Evolutionary conservation across 164 flowering plant species (phyloP), one percentile per base, ranked within the genome.

Genomic region (Dillenia turbinata): DNA sequence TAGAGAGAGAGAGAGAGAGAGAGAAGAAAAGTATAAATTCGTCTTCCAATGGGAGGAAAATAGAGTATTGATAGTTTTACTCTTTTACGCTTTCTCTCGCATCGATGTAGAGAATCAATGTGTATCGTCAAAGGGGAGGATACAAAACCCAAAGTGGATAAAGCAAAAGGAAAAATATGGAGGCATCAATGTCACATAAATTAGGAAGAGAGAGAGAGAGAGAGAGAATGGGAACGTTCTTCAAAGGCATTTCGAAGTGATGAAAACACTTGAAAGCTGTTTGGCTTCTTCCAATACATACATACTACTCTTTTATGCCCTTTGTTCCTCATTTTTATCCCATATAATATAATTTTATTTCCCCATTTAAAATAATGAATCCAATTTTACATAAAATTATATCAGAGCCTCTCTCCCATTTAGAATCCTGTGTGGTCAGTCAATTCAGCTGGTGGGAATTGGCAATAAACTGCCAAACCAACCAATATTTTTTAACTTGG

Each of bases 31-130:
- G 60, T 22, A 59, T 56, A 52, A 24, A 47, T 50, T 73, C 67
- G 64, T 46, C 68, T 49, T 24, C 66, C 71, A 59, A 59, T 59
- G 53, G 61, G 50, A 52, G 49, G 45, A 6, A 56, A 59, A 43
- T 62, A 50, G 66, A 22, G 49, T 49, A 45, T 46, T 59, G 9
- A 13, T 26, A 9, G 7, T 54, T 49, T 16, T 9, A 43, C 17
- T 5, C 45, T 60, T 77, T 71, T 73, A 62, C 63, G 64, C 81
- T 77, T 77, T 77, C 81, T 77, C 76, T 71, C 69, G 65, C 63
- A 74, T 19, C 81, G 69, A 77, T 66, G 77, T 14, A 63, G 63
- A 64, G 58, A 66, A 63, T 66, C 70, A 44, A 52, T 67, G 40
- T 12, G 52, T 47, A 19, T 58, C 45, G 54, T 51, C 58, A 61